Base-by-base conservation (phyloP, 225 moss, liverwort and hornwort species). In the Ulota crispa region DNA sequence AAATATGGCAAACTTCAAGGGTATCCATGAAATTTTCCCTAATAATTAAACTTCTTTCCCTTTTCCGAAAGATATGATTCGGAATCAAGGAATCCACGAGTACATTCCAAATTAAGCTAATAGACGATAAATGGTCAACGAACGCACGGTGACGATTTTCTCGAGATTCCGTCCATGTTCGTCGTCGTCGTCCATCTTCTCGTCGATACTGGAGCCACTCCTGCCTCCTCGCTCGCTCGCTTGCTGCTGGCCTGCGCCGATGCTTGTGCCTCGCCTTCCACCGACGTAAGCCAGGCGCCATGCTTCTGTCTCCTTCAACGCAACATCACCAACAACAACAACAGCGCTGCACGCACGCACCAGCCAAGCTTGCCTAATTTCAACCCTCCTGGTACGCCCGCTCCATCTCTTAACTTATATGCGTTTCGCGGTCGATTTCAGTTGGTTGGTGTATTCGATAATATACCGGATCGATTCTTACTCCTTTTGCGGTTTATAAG, bases 231-330 rank as follows among this genome's bases (percentile, higher is more conserved):
- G 64, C 76, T 76, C 54, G 80, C 54, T 81, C 23, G 50, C 21
- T 70, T 15, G 83, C 80, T 50, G 67, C 67, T 71, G 52, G 31
- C 74, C 68, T 81, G 84, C 84, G 73, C 70, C 31, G 78, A 84
- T 81, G 69, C 73, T 69, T 43, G 45, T 32, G 72, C 8, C 23
- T 34, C 9, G 3, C 83, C 41, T 54, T 47, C 15, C 24, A 5
- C 20, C 2, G 3, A 52, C 15, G 57, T 14, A 43, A 42, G 42
- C 57, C 60, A 10, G 31, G 70, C 45, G 45, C 18, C n/a, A 31
- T 68, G 55, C 68, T 1, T 37, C 7, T 28, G 60, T 15, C 23
- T 27, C 18, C 50, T 70, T 45, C 27, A 45, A 10, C 60, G 1
- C 18, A 42, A 9, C 32, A 18, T 8, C 43, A 43, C 12, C 30